phyloP scores from a whole-genome alignment of 768 basidiomycete species.

The Pleurotus eryngii region DNA sequence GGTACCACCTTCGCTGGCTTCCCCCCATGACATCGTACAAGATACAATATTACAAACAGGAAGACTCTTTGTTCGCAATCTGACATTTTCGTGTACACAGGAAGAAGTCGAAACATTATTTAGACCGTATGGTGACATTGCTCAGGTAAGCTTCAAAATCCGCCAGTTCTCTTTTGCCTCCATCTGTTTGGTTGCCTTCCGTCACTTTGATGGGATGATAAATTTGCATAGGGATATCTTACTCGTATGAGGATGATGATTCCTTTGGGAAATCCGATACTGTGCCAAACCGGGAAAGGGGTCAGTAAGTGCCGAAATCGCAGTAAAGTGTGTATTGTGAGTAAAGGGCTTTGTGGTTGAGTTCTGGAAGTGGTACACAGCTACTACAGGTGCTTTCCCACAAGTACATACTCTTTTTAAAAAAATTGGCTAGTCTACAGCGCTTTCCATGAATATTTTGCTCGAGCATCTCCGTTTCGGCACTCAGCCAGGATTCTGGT shows the following conservation, averaged over 20 bases:
- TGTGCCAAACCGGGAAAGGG: too few species aligned
- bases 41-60: conserved; percentile 69
- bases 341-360: too few species aligned
- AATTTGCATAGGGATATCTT: conserved; percentile 16
- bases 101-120: conserved; percentile 67
- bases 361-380: too few species aligned
- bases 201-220: conserved; percentile 11
- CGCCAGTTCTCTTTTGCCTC: conserved; percentile 1
- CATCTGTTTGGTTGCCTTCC: conserved; percentile 7
- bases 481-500: too few species aligned
- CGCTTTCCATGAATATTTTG: too few species aligned
- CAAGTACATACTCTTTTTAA: too few species aligned
- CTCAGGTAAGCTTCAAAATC: conserved; percentile 56
- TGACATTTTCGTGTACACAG: conserved; percentile 82
- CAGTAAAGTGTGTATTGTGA: too few species aligned
- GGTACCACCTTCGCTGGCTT: neutral
- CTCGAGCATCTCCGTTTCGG: too few species aligned
- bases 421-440: too few species aligned
- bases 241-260: conserved; percentile 33
- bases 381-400: too few species aligned
- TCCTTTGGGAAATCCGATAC: conserved; percentile 45
- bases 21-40: conserved; percentile 31
- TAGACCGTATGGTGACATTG: conserved; percentile 63
- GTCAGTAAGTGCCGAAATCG: too few species aligned
- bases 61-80: conserved; percentile 89